phyloP scores from a whole-genome alignment of 2,329 filamentous ascomycete genomes.

The Furcasterigmium sp. region DNA sequence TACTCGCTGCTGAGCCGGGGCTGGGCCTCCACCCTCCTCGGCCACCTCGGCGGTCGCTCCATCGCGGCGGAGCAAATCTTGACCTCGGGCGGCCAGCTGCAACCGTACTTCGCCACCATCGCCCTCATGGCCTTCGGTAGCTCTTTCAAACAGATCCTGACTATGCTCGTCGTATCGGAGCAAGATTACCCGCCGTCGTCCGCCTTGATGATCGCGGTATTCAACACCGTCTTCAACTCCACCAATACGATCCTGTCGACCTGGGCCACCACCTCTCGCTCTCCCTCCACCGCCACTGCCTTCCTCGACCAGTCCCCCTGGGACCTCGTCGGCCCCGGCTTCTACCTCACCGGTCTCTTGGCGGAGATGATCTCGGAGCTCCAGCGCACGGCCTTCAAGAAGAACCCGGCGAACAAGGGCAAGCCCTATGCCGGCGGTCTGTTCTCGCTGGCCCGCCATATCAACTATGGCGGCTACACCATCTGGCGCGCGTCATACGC shows the following conservation, averaged over 20 bases:
- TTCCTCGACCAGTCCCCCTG: neutral
- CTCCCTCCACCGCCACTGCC: too few species aligned
- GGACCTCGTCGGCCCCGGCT: neutral
- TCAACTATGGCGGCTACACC: conserved; percentile 5
- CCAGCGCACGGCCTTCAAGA: conserved; percentile 4
- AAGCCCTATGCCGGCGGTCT: conserved; percentile 3
- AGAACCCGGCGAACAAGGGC: conserved; percentile 1
- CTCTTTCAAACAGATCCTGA: conserved; percentile 1
- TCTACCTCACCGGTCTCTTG: neutral
- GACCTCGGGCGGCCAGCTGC: neutral
- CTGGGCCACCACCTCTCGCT: neutral
- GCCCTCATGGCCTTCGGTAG: conserved; percentile 1
- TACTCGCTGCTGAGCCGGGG: neutral
- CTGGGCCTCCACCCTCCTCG: neutral
- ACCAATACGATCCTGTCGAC: neutral
- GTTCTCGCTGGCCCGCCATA: conserved; percentile 3
- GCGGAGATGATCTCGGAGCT: conserved; percentile 1
- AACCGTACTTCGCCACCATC: conserved; percentile 1
- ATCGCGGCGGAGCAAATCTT: neutral
- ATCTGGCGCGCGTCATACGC: conserved; percentile 1
- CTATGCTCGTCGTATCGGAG: neutral
- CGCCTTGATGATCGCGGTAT: conserved; percentile 1
- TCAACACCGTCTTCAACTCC: conserved; percentile 2
- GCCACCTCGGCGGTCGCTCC: accelerated
- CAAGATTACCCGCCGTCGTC: neutral